Evolutionary conservation across 192 early-diverging fungal genomes (phyloP), one percentile per base, ranked within the genome.

Genomic region (Entophlyctis luteolus): DNA sequence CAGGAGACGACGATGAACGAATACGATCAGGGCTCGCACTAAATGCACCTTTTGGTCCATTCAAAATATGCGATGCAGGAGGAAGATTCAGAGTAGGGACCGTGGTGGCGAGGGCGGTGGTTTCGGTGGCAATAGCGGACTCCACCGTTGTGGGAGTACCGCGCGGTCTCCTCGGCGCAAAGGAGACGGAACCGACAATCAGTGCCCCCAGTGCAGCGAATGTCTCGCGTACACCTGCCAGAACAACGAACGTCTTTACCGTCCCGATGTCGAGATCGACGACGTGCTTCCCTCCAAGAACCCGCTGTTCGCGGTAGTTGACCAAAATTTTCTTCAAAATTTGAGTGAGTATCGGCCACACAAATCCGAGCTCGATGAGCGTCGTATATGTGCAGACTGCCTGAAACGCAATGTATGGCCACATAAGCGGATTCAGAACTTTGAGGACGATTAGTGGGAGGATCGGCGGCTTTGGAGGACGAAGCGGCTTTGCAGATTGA

Each of bases 321-420:
- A 66, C n/a, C n/a, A 66, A 34, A 1, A 66, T 36, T 4, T 34
- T 16, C 18, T 36, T 18, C 4, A 66, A 33, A 35, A 66, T 25
- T 22, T 37, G 49, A 4, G 63, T 55, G 2, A 66, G 36, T 27
- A 66, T 27, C 20, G 63, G 63, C 63, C 63, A 66, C 18, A 66
- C 63, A 38, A 66, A 22, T 8, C 63, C 63, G 18, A 66, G 34
- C 35, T 66, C 63, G 42, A 66, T 66, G 20, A 66, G 12, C 10
- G 63, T 66, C 16, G 63, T 66, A 34, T 66, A 66, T 1, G 63
- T 66, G 33, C 50, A 37, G 31, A 66, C 35, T 1, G 23, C 37
- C 16, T 6, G 12, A n/a, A 55, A n/a, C 23, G 42, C 16, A n/a
- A 22, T 4, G 36, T 8, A 29, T 16, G 63, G 63, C 63, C 63